A percentile compares a stretch with the other conserved stretches of the same genome.
Conservation (phyloP, 768 basidiomycete species). For the Cystofilobasidium ferigula region DNA sequence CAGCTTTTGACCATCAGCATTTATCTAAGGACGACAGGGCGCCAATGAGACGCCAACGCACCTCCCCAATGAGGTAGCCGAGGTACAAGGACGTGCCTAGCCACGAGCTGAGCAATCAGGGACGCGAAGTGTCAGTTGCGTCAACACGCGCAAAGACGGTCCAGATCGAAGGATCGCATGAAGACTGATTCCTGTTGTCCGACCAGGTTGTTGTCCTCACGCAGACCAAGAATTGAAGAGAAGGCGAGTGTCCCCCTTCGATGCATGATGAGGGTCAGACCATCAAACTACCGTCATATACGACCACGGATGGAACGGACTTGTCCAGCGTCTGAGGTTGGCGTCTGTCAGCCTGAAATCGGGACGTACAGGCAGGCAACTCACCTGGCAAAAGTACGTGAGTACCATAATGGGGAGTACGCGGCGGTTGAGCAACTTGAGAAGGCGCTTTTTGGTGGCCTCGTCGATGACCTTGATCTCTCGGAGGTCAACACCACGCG, state of each 20-base stretch:
- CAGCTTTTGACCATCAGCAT: too few species aligned
- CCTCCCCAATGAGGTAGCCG: constrained; percentile 41
- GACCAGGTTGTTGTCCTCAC: constrained; percentile 41
- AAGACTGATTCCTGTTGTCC: constrained; percentile 49
- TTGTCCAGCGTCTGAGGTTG: constrained; percentile 17
- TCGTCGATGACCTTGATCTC: constrained; percentile 16
- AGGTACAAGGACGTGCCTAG: constrained; percentile 26
- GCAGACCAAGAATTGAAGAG: constrained; percentile 33
- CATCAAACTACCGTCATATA: not conserved
- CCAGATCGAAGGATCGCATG: too few species aligned
- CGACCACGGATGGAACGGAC: not conserved
- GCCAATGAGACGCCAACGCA: too few species aligned
- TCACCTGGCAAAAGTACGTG: constrained; percentile 13
- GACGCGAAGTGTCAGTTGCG: too few species aligned
- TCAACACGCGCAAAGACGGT: constrained; percentile 8
- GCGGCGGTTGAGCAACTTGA: constrained; percentile 40
- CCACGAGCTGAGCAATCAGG: too few species aligned
- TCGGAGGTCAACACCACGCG: too few species aligned
- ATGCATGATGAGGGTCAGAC: not conserved
- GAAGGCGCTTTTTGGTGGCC: constrained; percentile 4
- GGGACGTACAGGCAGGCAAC: too few species aligned
- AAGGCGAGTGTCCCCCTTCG: constrained; percentile 29
- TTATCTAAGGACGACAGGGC: too few species aligned
- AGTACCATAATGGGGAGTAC: constrained; percentile 46
- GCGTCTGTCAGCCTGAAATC: too few species aligned